Conservation (phyloP, 192 early-diverging fungal species). For the Coemansia sp. region DNA sequence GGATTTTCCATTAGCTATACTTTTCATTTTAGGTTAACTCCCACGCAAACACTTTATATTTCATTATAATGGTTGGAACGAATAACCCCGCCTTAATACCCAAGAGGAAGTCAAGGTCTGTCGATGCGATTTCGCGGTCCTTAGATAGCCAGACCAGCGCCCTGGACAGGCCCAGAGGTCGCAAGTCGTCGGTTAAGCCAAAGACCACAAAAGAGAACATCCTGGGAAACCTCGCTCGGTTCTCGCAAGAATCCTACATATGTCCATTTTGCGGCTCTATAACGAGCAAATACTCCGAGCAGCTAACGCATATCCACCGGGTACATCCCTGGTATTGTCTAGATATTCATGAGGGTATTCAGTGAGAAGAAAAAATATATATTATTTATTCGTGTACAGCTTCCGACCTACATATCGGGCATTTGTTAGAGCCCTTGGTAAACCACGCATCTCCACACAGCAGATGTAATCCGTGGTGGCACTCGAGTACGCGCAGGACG, state of each 20-base stretch:
- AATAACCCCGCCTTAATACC: neutral
- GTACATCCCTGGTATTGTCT: conserved; percentile 48
- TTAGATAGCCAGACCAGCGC: neutral
- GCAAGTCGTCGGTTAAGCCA: neutral
- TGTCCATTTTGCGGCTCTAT: conserved; percentile 42
- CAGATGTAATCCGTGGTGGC: conserved; percentile 40
- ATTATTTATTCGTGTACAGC: conserved; percentile 20
- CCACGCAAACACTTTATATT: neutral
- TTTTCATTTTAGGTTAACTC: no score
- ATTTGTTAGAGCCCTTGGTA: conserved; percentile 47
- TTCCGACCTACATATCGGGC: conserved; percentile 42
- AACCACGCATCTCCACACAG: conserved; percentile 50
- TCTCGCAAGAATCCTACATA: conserved; percentile 27
- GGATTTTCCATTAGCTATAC: neutral
- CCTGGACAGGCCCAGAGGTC: neutral
- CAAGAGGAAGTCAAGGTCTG: no score
- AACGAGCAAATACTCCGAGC: conserved; percentile 14
- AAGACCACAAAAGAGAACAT: conserved; percentile 17
- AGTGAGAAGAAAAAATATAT: conserved; percentile 5
- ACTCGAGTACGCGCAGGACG: conserved; percentile 34
- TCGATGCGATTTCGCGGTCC: neutral
- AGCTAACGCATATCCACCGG: conserved; percentile 21
- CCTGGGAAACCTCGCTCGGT: conserved; percentile 17
- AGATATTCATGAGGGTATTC: conserved; percentile 27
- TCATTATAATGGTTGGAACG: neutral